Evolutionary conservation across 2,329 filamentous ascomycete genomes (phyloP).

Genomic region (Pestalotiopsis sp.): DNA sequence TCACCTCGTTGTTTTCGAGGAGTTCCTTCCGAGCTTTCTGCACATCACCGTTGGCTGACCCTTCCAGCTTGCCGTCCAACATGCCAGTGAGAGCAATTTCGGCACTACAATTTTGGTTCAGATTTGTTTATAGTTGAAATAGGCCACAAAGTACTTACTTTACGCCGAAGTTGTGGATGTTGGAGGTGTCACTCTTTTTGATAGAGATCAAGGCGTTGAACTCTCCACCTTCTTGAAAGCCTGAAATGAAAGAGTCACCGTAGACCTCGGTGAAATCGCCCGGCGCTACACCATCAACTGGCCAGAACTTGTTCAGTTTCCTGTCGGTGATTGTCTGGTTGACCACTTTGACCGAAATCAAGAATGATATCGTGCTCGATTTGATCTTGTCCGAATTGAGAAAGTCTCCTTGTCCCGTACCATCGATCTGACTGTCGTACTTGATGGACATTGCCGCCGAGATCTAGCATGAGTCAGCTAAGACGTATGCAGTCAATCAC

Average conservation of each 20-base stretch:
- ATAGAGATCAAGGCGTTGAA: not conserved
- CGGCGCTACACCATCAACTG: not conserved
- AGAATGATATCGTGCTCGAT: not conserved
- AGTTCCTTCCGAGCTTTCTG: not conserved
- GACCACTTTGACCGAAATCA: not conserved
- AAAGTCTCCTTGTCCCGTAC: not conserved
- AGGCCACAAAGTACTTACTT: not conserved
- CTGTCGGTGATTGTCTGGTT: not conserved
- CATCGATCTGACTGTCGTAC: not conserved
- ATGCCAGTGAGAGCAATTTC: not conserved
- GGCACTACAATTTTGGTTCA: not conserved
- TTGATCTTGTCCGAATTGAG: constrained; percentile 2
- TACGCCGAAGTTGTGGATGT: not conserved
- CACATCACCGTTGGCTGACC: not conserved
- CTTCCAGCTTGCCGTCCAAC: not conserved
- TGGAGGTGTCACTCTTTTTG: not conserved
- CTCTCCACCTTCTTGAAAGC: not conserved
- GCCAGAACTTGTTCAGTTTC: not conserved
- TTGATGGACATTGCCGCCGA: not conserved
- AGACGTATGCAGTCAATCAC: not conserved
- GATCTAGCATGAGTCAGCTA: not conserved
- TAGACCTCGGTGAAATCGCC: not conserved
- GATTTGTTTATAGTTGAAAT: not conserved
- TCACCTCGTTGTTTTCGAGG: not conserved
- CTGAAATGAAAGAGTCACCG: constrained; percentile 1